Evolutionary conservation across 495 filamentous ascomycete genomes (phyloP).

Genomic region (Astrothelium macrocarpum): DNA sequence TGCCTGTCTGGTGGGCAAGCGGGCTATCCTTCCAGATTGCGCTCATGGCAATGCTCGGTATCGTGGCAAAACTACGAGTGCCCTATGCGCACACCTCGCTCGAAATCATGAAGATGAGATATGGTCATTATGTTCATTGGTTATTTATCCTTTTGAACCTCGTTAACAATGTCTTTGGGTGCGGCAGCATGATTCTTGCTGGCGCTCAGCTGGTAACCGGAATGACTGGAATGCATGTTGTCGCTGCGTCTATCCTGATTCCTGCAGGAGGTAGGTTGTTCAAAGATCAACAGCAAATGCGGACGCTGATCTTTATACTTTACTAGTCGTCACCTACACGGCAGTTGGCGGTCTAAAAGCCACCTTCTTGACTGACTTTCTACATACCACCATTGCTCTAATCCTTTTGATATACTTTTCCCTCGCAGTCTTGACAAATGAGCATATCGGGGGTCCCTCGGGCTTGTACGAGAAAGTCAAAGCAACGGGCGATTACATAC

Average conservation of each 20-base stretch:
- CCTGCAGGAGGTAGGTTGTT: slow-evolving; percentile 30
- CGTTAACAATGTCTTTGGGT: slow-evolving; percentile 38
- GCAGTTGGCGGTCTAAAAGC: slow-evolving; percentile 42
- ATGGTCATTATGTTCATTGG: slow-evolving; percentile 43
- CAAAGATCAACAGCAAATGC: neutral
- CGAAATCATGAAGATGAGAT: slow-evolving; percentile 23
- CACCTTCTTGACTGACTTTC: slow-evolving; percentile 29
- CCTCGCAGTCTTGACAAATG: slow-evolving; percentile 22
- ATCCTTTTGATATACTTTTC: slow-evolving; percentile 39
- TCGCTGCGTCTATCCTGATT: slow-evolving; percentile 37
- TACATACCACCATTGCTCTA: slow-evolving; percentile 17
- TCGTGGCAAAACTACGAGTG: slow-evolving; percentile 19
- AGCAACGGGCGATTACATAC: slow-evolving; percentile 13
- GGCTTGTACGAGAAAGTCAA: slow-evolving; percentile 23
- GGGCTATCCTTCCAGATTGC: slow-evolving; percentile 22
- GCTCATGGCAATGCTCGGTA: slow-evolving; percentile 21
- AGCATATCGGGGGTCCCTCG: slow-evolving; percentile 16
- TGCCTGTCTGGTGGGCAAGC: slow-evolving; percentile 21
- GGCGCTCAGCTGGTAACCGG: slow-evolving; percentile 34
- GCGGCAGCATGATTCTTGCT: slow-evolving; percentile 39
- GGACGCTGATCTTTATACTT: neutral
- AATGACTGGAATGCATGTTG: slow-evolving; percentile 39
- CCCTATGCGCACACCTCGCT: slow-evolving; percentile 24
- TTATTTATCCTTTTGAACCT: slow-evolving; percentile 39
- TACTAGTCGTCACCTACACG: slow-evolving; percentile 30